These are phyloP conservation scores for Colletotrichum lupini DNA, from an alignment of 2,329 filamentous ascomycete genomes.

Conservation along the genomic window DNA sequence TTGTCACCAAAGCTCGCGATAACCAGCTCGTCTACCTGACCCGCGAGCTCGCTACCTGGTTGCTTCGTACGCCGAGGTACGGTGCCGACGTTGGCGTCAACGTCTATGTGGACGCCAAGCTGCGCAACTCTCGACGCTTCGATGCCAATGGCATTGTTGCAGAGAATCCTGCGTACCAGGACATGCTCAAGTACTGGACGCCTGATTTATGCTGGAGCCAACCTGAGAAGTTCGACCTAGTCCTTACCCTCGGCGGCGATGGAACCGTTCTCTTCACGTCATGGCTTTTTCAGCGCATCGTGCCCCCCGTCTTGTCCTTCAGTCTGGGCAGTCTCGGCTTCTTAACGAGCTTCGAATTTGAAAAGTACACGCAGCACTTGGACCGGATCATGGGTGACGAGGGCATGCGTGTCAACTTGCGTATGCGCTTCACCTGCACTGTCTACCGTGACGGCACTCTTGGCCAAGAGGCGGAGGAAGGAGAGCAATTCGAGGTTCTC, in stretches of 20 bases:
- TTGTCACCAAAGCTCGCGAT: constrained; percentile 97
- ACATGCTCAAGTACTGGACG: constrained; percentile 95
- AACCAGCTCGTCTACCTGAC: constrained; percentile 92
- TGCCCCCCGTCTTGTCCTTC: constrained; percentile 87
- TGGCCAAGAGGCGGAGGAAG: constrained; percentile 80
- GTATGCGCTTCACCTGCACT: constrained; percentile 99
- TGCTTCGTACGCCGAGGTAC: constrained; percentile 89
- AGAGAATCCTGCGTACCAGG: constrained; percentile 79
- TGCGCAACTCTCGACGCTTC: constrained; percentile 89
- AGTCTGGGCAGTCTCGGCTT: constrained; percentile 89
- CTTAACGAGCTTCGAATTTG: constrained; percentile 88
- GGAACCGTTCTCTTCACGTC: constrained; percentile 90
- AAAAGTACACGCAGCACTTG: constrained; percentile 87
- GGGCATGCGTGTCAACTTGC: constrained; percentile 96
- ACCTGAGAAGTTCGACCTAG: constrained; percentile 95
- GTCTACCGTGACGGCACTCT: constrained; percentile 80
- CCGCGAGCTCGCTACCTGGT: constrained; percentile 86
- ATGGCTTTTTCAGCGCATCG: constrained; percentile 91
- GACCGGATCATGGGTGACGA: constrained; percentile 91
- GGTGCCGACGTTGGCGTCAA: constrained; percentile 91
- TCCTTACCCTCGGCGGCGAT: constrained; percentile 87
- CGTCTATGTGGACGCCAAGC: constrained; percentile 97
- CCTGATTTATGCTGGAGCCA: constrained; percentile 94
- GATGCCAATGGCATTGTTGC: constrained; percentile 78
- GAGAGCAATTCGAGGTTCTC: constrained; percentile 96